Base-by-base conservation (phyloP, 305 asterid species). In the Fraxinus sp. region DNA sequence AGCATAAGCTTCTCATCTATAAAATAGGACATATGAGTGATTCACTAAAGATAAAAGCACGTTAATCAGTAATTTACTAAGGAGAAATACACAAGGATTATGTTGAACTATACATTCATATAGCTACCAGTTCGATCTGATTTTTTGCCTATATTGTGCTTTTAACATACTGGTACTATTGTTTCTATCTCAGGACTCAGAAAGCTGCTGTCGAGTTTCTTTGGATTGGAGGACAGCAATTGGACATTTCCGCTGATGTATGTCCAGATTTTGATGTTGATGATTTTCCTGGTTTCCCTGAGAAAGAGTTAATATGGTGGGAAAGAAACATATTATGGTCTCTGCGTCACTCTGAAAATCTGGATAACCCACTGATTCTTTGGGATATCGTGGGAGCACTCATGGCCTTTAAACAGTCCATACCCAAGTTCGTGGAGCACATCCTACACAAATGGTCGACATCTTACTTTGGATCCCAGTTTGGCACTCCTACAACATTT, bases 161-260 rank as follows among this genome's bases (percentile, higher is more conserved):
- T 68, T 35, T 79, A 83, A 79, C 55, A 41, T 64, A 14, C 66
- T 52, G 16, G 36, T 66, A 44, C 64, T 79, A 64, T 81, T 82
- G n/a, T 82, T n/a, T 32, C 74, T 0, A 70, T 85, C 80, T 33
- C 93, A 94, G 98, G 89, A 82, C 91, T 49, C 91, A 87, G 76
- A 94, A 82, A 88, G 94, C 97, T 82, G 93, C 94, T 44, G 83
- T 95, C 22, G 97, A 93, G 81, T 95, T 90, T 82, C 88, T 91
- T 79, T 94, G 97, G 98, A 89, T 93, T 80, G 99, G 98, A 83
- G 98, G 98, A 83, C 97, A 95, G 87, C 97, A 93, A 82, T 85
- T 92, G 87, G 93, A 89, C 88, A 78, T 81, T 80, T 85, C 89
- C 68, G 36, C 88, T 52, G 24, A 71, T 82, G 39, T 32, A 79